A percentile compares a stretch with the other conserved stretches of the same genome.
phyloP scores from a whole-genome alignment of 495 filamentous ascomycete species.

The Cudoniella acicularis region DNA sequence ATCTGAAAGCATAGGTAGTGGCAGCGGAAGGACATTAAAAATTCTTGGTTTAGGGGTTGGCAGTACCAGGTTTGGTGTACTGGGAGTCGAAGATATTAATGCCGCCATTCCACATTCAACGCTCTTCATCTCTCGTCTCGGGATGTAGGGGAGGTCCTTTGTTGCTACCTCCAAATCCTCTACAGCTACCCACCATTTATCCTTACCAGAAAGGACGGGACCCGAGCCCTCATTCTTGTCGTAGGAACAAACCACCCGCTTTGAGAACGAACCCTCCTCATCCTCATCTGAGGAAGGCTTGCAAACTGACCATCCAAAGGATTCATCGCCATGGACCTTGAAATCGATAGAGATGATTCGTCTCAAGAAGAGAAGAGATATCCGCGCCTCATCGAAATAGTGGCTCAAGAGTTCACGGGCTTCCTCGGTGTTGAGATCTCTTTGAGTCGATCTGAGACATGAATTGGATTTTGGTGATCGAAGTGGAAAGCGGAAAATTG shows the following conservation, averaged over 20 bases:
- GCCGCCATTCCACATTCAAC: conserved; percentile 37
- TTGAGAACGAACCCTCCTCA: conserved; percentile 14
- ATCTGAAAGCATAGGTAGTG: conserved; percentile 25
- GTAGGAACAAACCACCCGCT: conserved; percentile 11
- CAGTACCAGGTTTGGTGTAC: not conserved
- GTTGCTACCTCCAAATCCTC: conserved; percentile 18
- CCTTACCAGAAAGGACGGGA: conserved; percentile 1
- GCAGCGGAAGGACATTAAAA: conserved; percentile 30
- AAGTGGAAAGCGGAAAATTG: conserved; percentile 40
- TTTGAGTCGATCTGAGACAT: conserved; percentile 13
- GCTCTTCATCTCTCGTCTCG: conserved; percentile 27
- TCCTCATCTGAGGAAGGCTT: conserved; percentile 2
- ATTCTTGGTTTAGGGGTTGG: conserved; percentile 14
- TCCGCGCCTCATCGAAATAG: conserved; percentile 31
- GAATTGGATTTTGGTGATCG: conserved; percentile 6
- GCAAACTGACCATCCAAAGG: conserved; percentile 20
- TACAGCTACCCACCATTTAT: conserved; percentile 29
- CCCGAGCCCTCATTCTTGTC: conserved; percentile 6
- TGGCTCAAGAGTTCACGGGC: conserved; percentile 15
- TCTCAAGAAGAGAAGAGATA: conserved; percentile 31
- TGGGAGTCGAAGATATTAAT: conserved; percentile 9
- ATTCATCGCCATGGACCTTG: conserved; percentile 5
- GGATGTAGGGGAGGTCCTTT: conserved; percentile 11
- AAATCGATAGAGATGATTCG: conserved; percentile 28
- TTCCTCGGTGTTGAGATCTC: conserved; percentile 5